These are phyloP conservation scores for Fusarium miscanthi DNA, from an alignment of 2,329 filamentous ascomycete species.

Conservation along the genomic window DNA sequence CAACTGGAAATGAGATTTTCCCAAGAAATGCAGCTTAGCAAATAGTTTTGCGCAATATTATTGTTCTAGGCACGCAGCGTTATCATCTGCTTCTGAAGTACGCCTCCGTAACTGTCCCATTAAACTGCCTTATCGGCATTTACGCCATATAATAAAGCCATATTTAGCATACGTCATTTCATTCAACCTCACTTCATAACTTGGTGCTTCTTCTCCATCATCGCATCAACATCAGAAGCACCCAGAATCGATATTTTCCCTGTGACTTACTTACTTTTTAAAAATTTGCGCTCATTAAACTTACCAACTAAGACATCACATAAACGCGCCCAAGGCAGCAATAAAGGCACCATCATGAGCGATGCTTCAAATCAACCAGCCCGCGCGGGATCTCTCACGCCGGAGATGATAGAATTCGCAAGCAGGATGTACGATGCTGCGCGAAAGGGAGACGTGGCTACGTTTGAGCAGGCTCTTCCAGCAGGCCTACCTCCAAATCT, in stretches of 20 bases:
- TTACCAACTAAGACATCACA: background rate
- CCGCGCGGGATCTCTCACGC: constrained; percentile 57
- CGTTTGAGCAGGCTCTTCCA: constrained; percentile 71
- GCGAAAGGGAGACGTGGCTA: constrained; percentile 65
- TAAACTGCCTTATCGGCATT: background rate
- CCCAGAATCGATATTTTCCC: background rate
- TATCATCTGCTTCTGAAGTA: too few species aligned
- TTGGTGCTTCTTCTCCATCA: background rate
- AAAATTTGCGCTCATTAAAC: background rate
- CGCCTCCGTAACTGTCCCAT: background rate
- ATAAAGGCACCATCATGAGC: constrained; percentile 22
- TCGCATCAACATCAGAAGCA: background rate
- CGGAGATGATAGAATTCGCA: constrained; percentile 74
- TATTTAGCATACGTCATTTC: constrained; percentile 26
- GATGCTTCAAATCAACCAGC: constrained; percentile 25
- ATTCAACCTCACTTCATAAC: background rate
- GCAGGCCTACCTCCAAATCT: constrained; percentile 76
- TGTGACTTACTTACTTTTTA: background rate
- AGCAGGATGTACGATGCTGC: constrained; percentile 75
- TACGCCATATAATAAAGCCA: background rate
- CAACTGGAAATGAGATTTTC: background rate
- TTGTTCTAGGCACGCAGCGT: background rate
- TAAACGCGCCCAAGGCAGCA: background rate
- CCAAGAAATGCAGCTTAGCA: background rate
- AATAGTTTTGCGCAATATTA: background rate